Evolutionary conservation across 805 yeast species (phyloP).

Genomic region (Metahyphopichia silvanorum): DNA sequence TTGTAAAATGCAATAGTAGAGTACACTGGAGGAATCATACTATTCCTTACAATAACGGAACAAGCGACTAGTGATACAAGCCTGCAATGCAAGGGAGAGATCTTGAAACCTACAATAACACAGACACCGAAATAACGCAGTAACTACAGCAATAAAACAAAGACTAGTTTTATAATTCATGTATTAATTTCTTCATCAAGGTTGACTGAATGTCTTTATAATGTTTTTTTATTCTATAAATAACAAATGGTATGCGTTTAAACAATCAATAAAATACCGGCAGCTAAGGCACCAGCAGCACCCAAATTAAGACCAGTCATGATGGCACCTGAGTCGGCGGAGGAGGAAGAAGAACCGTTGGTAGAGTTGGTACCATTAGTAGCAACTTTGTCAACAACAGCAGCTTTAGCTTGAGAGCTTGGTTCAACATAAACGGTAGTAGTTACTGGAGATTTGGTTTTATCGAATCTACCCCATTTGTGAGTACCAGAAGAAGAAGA

Average conservation of each 20-base stretch:
- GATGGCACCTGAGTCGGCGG: conserved; percentile 20
- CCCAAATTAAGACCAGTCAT: conserved; percentile 22
- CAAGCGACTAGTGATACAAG: not conserved
- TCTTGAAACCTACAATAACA: too few species aligned
- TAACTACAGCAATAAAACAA: too few species aligned
- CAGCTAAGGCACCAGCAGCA: conserved; percentile 44
- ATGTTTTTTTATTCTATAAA: too few species aligned
- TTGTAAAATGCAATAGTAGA: too few species aligned
- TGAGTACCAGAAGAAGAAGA: conserved; percentile 35
- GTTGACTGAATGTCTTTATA: too few species aligned
- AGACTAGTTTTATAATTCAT: too few species aligned
- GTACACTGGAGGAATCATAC: too few species aligned
- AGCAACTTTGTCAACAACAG: conserved; percentile 1
- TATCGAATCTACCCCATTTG: conserved; percentile 32
- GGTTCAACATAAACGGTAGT: conserved; percentile 18
- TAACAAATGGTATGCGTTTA: too few species aligned
- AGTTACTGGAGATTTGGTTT: conserved; percentile 33
- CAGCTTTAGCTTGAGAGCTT: not conserved
- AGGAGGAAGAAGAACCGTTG: conserved; percentile 20
- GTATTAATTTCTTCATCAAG: too few species aligned
- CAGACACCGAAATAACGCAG: too few species aligned
- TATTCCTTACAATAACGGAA: too few species aligned
- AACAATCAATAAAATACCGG: conserved; percentile 48
- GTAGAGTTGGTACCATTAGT: conserved; percentile 11
- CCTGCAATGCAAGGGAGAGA: too few species aligned